These are phyloP conservation scores for Podosphaera leucotricha DNA, from an alignment of 2,329 filamentous ascomycete genomes.

Conservation along the genomic window DNA sequence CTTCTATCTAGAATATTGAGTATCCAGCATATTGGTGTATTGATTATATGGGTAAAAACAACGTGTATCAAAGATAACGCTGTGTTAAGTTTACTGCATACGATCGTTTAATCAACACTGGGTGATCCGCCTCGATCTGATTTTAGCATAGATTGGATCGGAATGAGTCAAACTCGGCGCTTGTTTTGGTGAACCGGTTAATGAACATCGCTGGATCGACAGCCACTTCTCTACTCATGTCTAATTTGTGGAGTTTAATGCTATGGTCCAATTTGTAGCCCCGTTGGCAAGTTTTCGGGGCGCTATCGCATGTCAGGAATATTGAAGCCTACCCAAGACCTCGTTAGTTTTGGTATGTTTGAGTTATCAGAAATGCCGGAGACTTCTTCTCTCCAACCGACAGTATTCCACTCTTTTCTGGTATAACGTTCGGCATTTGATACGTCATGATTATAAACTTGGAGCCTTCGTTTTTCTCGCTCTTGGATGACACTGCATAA, in stretches of 20 bases:
- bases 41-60: too few species aligned
- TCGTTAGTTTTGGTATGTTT: background rate
- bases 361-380: background rate
- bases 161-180: too few species aligned
- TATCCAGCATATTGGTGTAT: too few species aligned
- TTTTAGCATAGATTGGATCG: too few species aligned
- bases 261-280: background rate
- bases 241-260: background rate
- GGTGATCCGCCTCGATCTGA: too few species aligned
- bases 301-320: background rate
- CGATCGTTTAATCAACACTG: too few species aligned
- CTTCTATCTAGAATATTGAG: too few species aligned
- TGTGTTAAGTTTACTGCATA: too few species aligned
- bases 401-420: conserved; percentile 13
- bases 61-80: too few species aligned
- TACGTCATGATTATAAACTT: conserved; percentile 8
- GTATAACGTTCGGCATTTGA: conserved; percentile 12
- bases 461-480: conserved; percentile 29
- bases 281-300: background rate
- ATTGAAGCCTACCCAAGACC: conserved; percentile 1
- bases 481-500: conserved; percentile 28
- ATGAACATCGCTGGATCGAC: too few species aligned
- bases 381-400: conserved; percentile 16
- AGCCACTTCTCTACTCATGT: background rate
- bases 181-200: too few species aligned